Base-by-base conservation (phyloP, 1,139 yeast genomes). In the Candida sanyaensis region DNA sequence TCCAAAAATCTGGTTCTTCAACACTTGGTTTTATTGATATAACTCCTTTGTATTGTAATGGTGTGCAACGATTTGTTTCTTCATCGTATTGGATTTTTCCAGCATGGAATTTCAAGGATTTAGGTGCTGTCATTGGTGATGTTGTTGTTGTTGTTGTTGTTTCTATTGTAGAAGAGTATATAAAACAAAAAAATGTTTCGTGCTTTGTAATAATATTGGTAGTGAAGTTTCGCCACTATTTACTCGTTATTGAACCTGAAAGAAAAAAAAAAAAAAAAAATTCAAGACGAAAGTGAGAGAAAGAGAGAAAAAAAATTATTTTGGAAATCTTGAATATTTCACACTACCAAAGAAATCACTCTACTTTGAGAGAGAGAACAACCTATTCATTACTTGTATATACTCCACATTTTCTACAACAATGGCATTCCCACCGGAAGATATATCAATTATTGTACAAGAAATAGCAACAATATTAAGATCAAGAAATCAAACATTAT, bases 51-150 rank as follows among this genome's bases (percentile, higher is more conserved):
- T 83, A 81, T 3, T 91, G 84, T 50, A 79, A 72, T 31, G 97
- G 96, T 1, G 87, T 83, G 54, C 96, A 92, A 33, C 77, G 66
- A 47, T 84, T 80, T 1, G 91, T 75, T 21, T 78, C 83, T 56
- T 84, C 90, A 60, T 90, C 83, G 64, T 80, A 88, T 31, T 78
- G 79, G 17, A 91, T 96, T 62, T 82, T 80, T 30, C 98, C 98
- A 21, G 98, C 98, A 63, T 89, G 86, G 70, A 92, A 88, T 53
- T 76, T 80, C 34, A 66, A 55, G 2, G 62, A 52, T 48, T 59
- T 62, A 31, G 58, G 38, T 21, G 54, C 31, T 26, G 50, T 44
- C 51, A 51, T 51, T 17, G 2, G 21, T 26, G 9, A 26, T 26
- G 28, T n/a, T n/a, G n/a, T n/a, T n/a, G n/a, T n/a, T n/a, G n/a